Evolutionary conservation across 2,329 filamentous ascomycete species (phyloP), one percentile per base, ranked within the genome.

Genomic region (Davidsoniella virescens): DNA sequence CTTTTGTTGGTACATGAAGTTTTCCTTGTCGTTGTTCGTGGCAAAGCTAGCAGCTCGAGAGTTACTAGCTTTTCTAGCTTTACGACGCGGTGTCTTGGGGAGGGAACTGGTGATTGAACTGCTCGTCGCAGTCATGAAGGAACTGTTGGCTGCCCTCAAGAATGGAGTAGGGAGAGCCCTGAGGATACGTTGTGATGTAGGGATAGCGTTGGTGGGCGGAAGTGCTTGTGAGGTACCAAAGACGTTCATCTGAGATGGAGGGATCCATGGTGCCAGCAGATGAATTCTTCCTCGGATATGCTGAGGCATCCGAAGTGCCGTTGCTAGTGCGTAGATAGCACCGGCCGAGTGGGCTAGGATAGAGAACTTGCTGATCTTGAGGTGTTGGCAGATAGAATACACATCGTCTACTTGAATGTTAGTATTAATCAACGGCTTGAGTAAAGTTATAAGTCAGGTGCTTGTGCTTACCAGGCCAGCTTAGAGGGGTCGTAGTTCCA

Each of bases 311-410:
- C 92, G 84, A 42, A 98, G 71, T 0, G 92, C 92, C 0, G 92
- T 96, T 0, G 92, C 92, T 16, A 98, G 75, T 2, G 92, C 92
- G 61, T 98, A 98, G 48, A 98, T 94, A n/a, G 92, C 90, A 14
- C 92, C 92, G 1, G 92, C 92, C 0, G 90, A 96, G 64, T 98
- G 92, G 2, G 92, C 92, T 1, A 98, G 73, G 17, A 98, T 84
- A 5, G 90, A 96, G 62, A 98, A 98, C 57, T 94, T 94, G 9
- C 82, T 92, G 55, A 98, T 93, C 57, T 87, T 88, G 42, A 98
- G 72, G 12, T 84, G 72, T 60, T 94, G 86, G 63, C 92, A 98
- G 52, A 98, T 94, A 48, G 88, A 82, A 53, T 93, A 84, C 12
- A 98, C 87, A 64, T 98, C 92, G 60, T 77, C 73, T 76, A 33